A percentile compares a stretch with the other conserved stretches of the same genome.
Conservation (phyloP, 1,284 basidiomycete species). For the Xerocomus tenax region DNA sequence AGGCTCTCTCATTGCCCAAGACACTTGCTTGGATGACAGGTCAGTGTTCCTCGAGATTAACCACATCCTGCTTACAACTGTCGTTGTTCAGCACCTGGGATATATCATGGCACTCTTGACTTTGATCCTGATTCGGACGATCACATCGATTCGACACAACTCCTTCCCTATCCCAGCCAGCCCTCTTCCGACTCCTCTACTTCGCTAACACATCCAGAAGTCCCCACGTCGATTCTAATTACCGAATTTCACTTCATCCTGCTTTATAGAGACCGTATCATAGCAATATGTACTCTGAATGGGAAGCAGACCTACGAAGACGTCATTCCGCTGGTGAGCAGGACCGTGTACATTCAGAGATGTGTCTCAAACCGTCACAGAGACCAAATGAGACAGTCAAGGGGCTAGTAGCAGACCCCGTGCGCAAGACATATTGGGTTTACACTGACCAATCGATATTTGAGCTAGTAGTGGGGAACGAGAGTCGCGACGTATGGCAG, state of each 20-base stretch:
- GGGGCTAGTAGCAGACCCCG: conserved; percentile 74
- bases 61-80: conserved; percentile 9
- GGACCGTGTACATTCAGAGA: not conserved
- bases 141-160: conserved; percentile 67
- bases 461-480: conserved; percentile 80
- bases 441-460: conserved; percentile 87
- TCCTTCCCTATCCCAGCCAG: conserved; percentile 56
- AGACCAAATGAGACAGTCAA: conserved; percentile 64
- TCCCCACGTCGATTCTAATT: conserved; percentile 69
- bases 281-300: conserved; percentile 74
- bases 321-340: conserved; percentile 63
- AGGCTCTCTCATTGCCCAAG: conserved; percentile 56
- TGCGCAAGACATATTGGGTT: conserved; percentile 89
- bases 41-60: conserved; percentile 27
- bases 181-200: conserved; percentile 25
- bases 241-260: conserved; percentile 92
- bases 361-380: conserved; percentile 34
- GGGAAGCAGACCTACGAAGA: conserved; percentile 84
- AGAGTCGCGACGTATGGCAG: conserved; percentile 92
- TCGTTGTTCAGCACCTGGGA: conserved; percentile 53
- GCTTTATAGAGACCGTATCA: conserved; percentile 73
- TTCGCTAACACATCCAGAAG: conserved; percentile 28
- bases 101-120: conserved; percentile 75
- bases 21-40: conserved; percentile 86
- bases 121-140: conserved; percentile 63